Conservation (phyloP, 140 eudicot genomes). For the Erigeron philadelphicus region DNA sequence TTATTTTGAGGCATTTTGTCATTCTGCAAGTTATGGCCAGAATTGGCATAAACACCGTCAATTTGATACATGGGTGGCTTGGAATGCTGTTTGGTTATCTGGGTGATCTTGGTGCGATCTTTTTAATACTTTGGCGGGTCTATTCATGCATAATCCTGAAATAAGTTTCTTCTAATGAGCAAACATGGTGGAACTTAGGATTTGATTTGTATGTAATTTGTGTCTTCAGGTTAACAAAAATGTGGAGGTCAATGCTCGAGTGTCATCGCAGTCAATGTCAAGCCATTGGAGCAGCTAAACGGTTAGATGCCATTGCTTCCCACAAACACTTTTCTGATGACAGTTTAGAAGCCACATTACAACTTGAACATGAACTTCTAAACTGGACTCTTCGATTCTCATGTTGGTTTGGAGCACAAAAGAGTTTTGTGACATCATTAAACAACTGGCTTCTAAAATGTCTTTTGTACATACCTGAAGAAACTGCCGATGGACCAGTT, state of each 20-base stretch:
- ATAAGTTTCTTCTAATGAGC: neutral
- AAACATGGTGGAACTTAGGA: neutral
- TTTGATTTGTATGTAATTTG: constrained; percentile 18
- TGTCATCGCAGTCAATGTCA: constrained; percentile 80
- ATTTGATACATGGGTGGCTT: neutral
- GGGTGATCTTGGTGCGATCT: neutral
- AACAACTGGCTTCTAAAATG: constrained; percentile 89
- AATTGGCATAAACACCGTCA: neutral
- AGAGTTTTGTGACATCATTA: constrained; percentile 64
- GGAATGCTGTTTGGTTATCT: neutral
- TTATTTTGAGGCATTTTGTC: neutral
- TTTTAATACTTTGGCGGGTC: neutral
- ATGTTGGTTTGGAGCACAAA: constrained; percentile 81
- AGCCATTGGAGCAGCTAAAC: constrained; percentile 70
- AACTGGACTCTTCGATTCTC: constrained; percentile 80
- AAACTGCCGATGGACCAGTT: constrained; percentile 80
- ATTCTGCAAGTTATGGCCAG: neutral
- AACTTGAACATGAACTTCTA: constrained; percentile 75
- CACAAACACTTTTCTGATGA: constrained; percentile 56
- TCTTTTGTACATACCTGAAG: constrained; percentile 77
- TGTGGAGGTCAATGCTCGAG: constrained; percentile 88
- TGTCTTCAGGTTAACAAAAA: constrained; percentile 55
- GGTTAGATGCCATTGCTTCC: constrained; percentile 69
- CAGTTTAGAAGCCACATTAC: constrained; percentile 70
- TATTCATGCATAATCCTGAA: too few species aligned